Percentiles rank a stretch among this genome's conserved stretches.
Conservation (phyloP, 2,329 filamentous ascomycete genomes). For the Alternaria novae-zelandiae region DNA sequence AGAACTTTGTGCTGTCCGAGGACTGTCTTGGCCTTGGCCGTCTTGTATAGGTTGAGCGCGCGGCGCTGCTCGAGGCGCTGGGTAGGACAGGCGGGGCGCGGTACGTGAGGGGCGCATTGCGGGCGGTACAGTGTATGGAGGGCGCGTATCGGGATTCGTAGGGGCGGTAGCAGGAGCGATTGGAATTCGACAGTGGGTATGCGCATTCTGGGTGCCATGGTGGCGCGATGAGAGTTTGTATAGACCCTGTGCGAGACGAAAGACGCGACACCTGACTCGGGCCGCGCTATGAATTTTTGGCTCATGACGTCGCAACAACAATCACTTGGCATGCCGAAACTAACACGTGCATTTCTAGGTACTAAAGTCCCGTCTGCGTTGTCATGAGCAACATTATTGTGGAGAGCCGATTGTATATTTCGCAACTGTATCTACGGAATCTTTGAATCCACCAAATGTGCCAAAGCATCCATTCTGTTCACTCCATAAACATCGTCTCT, state of each 20-base stretch:
- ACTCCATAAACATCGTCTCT: neutral
- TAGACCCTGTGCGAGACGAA: neutral
- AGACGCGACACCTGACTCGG: conserved; percentile 5
- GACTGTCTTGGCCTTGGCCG: conserved; percentile 28
- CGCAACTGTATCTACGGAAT: neutral
- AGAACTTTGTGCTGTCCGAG: conserved; percentile 38
- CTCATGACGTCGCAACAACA: neutral
- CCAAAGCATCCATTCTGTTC: neutral
- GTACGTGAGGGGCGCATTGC: conserved; percentile 11
- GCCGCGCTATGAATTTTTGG: neutral
- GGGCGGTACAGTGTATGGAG: conserved; percentile 20
- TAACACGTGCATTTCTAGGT: neutral
- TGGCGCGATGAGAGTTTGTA: conserved; percentile 1
- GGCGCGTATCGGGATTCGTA: conserved; percentile 17
- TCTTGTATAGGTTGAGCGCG: conserved; percentile 37
- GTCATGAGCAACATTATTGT: neutral
- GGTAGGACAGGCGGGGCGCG: neutral
- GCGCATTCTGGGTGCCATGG: conserved; percentile 21
- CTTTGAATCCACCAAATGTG: no score
- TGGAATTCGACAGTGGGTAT: conserved; percentile 22
- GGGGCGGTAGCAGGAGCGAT: conserved; percentile 28
- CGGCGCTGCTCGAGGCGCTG: conserved; percentile 30
- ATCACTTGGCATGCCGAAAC: neutral
- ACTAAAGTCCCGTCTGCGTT: neutral
- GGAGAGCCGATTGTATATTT: neutral